Percentiles rank a stretch among this genome's conserved stretches.
These are phyloP conservation scores for Helicosporidium sp. DNA, from an alignment of 139 green algal species.

Conservation along the genomic window DNA sequence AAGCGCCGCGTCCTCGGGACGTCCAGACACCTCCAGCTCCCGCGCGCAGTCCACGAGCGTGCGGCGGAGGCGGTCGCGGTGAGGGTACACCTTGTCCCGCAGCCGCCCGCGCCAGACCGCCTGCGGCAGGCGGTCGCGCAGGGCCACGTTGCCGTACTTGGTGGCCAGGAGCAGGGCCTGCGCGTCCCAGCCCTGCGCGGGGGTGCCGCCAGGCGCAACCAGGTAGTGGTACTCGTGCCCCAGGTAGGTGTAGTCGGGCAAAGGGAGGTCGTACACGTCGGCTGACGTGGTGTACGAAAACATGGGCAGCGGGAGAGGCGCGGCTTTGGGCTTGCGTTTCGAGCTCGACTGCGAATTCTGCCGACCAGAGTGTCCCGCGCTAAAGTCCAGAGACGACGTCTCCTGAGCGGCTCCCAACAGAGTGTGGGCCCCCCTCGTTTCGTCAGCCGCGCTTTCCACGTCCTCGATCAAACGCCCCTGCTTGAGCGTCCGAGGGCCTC, in stretches of 20 bases:
- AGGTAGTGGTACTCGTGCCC: conserved; percentile 19
- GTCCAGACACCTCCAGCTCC: conserved; percentile 1
- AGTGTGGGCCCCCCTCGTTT: too few relatives aligned
- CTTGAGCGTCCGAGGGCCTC: too few relatives aligned
- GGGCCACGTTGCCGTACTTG: conserved; percentile 8
- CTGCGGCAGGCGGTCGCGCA: conserved; percentile 9
- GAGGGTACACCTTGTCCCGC: conserved; percentile 5
- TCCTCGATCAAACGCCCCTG: too few relatives aligned
- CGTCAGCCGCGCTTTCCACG: too few relatives aligned
- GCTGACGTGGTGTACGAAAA: conserved; percentile 15
- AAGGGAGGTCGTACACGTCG: conserved; percentile 11
- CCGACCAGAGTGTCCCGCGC: too few relatives aligned
- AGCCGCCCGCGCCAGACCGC: conserved; percentile 9
- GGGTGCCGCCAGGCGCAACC: conserved; percentile 5
- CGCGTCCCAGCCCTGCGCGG: conserved; percentile 3
- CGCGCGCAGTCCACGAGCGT: conserved; percentile 6
- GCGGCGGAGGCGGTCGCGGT: conserved; percentile 6
- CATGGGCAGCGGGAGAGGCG: conserved; percentile 4
- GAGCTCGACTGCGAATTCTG: too few relatives aligned
- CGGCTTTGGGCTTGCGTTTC: background rate
- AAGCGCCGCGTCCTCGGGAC: conserved; percentile 9
- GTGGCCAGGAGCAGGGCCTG: conserved; percentile 3
- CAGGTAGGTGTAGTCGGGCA: conserved; percentile 25
- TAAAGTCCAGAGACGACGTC: too few relatives aligned
- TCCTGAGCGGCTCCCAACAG: too few relatives aligned